Conservation (phyloP, 2,329 filamentous ascomycete genomes). For the Diaporthe australafricana region DNA sequence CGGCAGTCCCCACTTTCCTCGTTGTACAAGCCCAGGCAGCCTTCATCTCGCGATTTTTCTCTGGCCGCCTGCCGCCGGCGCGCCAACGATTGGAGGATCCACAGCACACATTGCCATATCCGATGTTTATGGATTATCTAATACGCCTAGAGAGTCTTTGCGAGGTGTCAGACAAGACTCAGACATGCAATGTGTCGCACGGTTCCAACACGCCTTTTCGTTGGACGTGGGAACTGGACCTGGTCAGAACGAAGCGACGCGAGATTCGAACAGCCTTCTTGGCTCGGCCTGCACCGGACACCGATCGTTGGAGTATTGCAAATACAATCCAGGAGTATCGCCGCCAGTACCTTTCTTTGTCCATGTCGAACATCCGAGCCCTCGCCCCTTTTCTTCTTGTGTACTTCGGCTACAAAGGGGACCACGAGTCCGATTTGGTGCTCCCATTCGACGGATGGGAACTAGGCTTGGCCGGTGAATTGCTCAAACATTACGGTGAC, state of each 20-base stretch:
- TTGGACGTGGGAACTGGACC: neutral
- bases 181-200: no score
- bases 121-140: slow-evolving; percentile 10
- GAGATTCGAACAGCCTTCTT: neutral
- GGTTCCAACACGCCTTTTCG: neutral
- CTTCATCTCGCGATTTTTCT: neutral
- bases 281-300: neutral
- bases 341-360: neutral
- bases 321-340: neutral
- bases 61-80: neutral
- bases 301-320: neutral
- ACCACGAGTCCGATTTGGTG: neutral
- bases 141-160: slow-evolving; percentile 9
- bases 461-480: neutral
- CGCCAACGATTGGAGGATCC: neutral
- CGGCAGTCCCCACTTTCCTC: slow-evolving; percentile 18
- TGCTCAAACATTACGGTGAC: no score
- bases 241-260: neutral
- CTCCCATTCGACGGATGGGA: neutral
- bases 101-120: slow-evolving; percentile 3
- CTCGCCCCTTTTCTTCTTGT: neutral
- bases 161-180: neutral
- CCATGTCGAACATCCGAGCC: neutral
- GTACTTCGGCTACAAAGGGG: neutral
- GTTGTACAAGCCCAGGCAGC: slow-evolving; percentile 23